These are phyloP conservation scores for Chlorella variabilis DNA, from an alignment of 163 green algal species.

Conservation along the genomic window DNA sequence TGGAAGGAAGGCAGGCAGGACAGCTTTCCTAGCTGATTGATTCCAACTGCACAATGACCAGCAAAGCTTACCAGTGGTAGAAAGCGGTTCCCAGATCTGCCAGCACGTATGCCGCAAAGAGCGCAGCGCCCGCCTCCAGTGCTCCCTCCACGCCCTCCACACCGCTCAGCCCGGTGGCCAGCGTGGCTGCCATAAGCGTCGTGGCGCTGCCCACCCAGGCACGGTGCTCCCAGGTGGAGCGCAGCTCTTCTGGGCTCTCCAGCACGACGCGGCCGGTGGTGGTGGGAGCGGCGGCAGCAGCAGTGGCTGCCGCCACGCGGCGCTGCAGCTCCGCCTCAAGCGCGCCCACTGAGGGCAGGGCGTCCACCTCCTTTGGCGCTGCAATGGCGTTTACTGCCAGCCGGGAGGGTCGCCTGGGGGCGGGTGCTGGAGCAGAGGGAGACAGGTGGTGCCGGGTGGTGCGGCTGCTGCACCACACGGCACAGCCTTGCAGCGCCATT, in stretches of 20 bases:
- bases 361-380: background rate
- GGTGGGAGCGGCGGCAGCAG: background rate
- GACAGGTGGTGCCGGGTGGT: background rate
- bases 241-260: slow-evolving; percentile 45
- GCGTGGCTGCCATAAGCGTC: slow-evolving; percentile 35
- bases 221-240: slow-evolving; percentile 49
- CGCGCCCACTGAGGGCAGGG: background rate
- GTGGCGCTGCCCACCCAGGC: slow-evolving; percentile 39
- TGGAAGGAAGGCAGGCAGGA: too few relatives aligned
- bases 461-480: background rate
- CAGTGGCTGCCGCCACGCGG: too few relatives aligned
- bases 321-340: background rate
- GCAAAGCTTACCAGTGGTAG: slow-evolving; percentile 70
- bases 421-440: slow-evolving; percentile 18
- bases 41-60: too few relatives aligned
- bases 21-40: too few relatives aligned
- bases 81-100: slow-evolving; percentile 61
- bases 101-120: slow-evolving; percentile 34
- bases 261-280: slow-evolving; percentile 44
- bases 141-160: slow-evolving; percentile 9
- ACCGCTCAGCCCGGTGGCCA: slow-evolving; percentile 25
- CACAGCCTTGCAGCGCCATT: background rate
- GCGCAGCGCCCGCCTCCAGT: slow-evolving; percentile 7
- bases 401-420: background rate
- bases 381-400: background rate